phyloP scores from a whole-genome alignment of 2,329 filamentous ascomycete species.

The Tothia fuscella region DNA sequence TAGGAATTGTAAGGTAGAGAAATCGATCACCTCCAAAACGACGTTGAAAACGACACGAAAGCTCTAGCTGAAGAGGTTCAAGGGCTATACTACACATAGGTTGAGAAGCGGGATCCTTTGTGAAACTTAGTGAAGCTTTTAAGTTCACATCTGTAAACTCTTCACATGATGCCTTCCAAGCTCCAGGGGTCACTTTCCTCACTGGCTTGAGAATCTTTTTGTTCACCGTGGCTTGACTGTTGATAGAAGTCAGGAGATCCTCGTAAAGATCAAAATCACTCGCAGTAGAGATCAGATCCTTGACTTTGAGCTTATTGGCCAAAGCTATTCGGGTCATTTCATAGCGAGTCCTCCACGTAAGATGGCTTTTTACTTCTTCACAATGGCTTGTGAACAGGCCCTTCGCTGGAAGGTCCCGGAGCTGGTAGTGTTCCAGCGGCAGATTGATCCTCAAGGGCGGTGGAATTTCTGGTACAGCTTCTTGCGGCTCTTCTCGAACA shows the following conservation, averaged over 20 bases:
- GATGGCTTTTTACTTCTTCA: too few relatives aligned
- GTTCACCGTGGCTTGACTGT: too few relatives aligned
- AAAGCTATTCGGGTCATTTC: slow-evolving; percentile 21
- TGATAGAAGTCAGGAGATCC: slow-evolving; percentile 17
- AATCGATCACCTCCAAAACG: slow-evolving; percentile 29
- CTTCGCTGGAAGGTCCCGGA: too few relatives aligned
- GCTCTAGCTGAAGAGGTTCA: slow-evolving; percentile 19
- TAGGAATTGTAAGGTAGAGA: slow-evolving; percentile 27
- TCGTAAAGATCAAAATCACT: slow-evolving; percentile 16
- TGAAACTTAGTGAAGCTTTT: slow-evolving; percentile 19
- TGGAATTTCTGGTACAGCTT: too few relatives aligned
- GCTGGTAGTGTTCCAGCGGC: too few relatives aligned
- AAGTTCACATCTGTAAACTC: slow-evolving; percentile 22
- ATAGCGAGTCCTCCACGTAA: too few relatives aligned
- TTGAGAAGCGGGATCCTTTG: slow-evolving; percentile 10
- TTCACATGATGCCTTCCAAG: slow-evolving; percentile 19
- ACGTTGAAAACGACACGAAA: slow-evolving; percentile 25
- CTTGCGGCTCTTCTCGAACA: too few relatives aligned
- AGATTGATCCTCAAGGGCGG: too few relatives aligned
- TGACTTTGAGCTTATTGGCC: slow-evolving; percentile 11
- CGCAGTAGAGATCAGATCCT: background rate
- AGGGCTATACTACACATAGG: slow-evolving; percentile 20
- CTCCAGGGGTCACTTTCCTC: slow-evolving; percentile 10
- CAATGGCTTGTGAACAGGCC: too few relatives aligned
- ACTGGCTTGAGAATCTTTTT: background rate